These are phyloP conservation scores for Ganoderma boninense DNA, from an alignment of 1,284 basidiomycete genomes.

Conservation along the genomic window DNA sequence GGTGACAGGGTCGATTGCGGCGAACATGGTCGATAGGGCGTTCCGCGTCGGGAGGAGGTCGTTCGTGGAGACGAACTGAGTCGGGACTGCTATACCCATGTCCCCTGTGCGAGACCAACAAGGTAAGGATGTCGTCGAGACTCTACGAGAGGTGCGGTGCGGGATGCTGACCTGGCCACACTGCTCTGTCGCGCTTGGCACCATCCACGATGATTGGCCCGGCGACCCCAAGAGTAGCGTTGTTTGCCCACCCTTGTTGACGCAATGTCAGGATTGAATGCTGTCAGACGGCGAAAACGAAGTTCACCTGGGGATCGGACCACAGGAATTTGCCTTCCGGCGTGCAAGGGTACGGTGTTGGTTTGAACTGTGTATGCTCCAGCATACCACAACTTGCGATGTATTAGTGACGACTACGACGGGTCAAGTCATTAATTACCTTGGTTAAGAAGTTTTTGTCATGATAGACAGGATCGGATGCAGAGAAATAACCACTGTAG, in stretches of 20 bases:
- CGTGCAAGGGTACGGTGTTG: slow-evolving; percentile 60
- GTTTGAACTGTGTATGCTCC: slow-evolving; percentile 72
- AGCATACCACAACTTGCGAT: slow-evolving; percentile 60
- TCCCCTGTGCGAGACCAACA: slow-evolving; percentile 55
- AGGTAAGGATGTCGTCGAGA: background rate
- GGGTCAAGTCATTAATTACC: slow-evolving; percentile 33
- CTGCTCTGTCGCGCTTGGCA: slow-evolving; percentile 58
- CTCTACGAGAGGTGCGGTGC: background rate
- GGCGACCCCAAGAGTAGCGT: slow-evolving; percentile 62
- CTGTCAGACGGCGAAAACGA: background rate
- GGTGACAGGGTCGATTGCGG: slow-evolving; percentile 56
- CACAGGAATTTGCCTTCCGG: slow-evolving; percentile 60
- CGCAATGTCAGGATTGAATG: background rate
- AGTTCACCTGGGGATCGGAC: slow-evolving; percentile 46
- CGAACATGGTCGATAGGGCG: slow-evolving; percentile 66
- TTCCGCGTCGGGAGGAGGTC: slow-evolving; percentile 64
- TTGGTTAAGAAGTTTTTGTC: slow-evolving; percentile 62
- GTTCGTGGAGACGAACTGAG: slow-evolving; percentile 67
- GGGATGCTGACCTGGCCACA: slow-evolving; percentile 42
- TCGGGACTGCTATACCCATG: slow-evolving; percentile 70
- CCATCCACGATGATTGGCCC: slow-evolving; percentile 72
- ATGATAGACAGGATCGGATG: slow-evolving; percentile 53
- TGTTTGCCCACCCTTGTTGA: slow-evolving; percentile 60
- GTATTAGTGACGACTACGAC: background rate
- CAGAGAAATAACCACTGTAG: slow-evolving; percentile 65